These are phyloP conservation scores for Eustoma russellianum DNA, from an alignment of 257 asterid species.

Conservation along the genomic window DNA sequence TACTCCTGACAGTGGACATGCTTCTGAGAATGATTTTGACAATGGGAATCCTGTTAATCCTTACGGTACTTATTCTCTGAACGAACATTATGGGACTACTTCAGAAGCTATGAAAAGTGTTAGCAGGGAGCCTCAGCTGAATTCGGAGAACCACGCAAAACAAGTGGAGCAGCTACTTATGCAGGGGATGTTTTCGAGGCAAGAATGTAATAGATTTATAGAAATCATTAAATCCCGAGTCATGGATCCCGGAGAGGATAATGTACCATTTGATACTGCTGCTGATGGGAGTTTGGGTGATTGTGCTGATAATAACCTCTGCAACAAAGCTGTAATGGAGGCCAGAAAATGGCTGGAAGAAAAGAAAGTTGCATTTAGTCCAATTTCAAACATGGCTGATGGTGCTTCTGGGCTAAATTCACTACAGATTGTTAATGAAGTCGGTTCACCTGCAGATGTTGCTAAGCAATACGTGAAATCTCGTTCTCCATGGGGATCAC, in stretches of 20 bases:
- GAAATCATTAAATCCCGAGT: conserved; percentile 59
- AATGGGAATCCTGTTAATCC: no score
- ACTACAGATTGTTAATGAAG: conserved; percentile 44
- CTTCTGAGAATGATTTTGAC: no score
- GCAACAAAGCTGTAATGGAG: conserved; percentile 48
- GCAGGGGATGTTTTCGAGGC: conserved; percentile 59
- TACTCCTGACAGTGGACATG: conserved; percentile 19
- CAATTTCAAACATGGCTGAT: conserved; percentile 32
- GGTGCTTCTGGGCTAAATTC: conserved; percentile 25
- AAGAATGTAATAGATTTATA: conserved; percentile 64
- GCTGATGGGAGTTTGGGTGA: no score
- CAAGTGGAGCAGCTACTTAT: conserved; percentile 47
- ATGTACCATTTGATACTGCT: conserved; percentile 8
- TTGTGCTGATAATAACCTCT: conserved; percentile 20
- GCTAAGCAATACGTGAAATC: conserved; percentile 68
- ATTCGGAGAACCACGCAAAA: conserved; percentile 42
- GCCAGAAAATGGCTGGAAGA: conserved; percentile 71
- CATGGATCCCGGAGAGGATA: conserved; percentile 38
- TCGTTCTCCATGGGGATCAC: conserved; percentile 74
- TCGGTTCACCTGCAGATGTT: conserved; percentile 66
- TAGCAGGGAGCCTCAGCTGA: conserved; percentile 22
- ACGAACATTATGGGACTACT: conserved; percentile 21
- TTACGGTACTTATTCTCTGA: background rate
- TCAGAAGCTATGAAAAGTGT: conserved; percentile 20
- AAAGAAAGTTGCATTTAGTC: conserved; percentile 45